Percentiles rank a stretch among this genome's conserved stretches.
phyloP scores from a whole-genome alignment of 2,329 filamentous ascomycete genomes.

The Blumeriella jaapii region DNA sequence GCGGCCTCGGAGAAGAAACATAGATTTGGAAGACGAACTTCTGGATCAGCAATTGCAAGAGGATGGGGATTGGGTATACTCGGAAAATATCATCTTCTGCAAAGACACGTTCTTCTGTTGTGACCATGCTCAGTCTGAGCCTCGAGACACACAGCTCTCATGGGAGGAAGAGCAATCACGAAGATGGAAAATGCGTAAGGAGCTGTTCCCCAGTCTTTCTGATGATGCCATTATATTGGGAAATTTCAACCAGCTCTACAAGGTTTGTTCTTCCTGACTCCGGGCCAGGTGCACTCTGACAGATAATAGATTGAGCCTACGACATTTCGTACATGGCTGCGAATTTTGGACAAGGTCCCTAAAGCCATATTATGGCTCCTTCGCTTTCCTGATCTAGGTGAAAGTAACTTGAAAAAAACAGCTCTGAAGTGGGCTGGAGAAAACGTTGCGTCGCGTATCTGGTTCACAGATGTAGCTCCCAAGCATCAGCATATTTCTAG shows the following conservation, averaged over 20 bases:
- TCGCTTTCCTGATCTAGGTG: slow-evolving; percentile 90
- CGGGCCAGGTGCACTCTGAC: neutral
- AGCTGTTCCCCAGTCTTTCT: slow-evolving; percentile 71
- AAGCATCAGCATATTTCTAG: slow-evolving; percentile 90
- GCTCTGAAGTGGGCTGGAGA: slow-evolving; percentile 74
- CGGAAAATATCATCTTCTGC: slow-evolving; percentile 92
- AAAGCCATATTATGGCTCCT: slow-evolving; percentile 91
- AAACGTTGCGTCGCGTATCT: slow-evolving; percentile 73
- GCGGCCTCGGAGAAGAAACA: slow-evolving; percentile 65
- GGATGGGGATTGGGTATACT: slow-evolving; percentile 80
- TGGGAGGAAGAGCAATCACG: slow-evolving; percentile 78
- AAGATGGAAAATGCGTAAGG: slow-evolving; percentile 86
- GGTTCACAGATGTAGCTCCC: slow-evolving; percentile 93
- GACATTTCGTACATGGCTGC: slow-evolving; percentile 89
- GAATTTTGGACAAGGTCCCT: slow-evolving; percentile 74
- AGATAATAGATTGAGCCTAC: slow-evolving; percentile 76
- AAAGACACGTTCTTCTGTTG: slow-evolving; percentile 97
- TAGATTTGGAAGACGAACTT: slow-evolving; percentile 58
- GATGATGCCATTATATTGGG: slow-evolving; percentile 85
- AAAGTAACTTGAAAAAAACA: slow-evolving; percentile 70
- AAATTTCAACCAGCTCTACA: slow-evolving; percentile 98
- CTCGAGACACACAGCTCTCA: slow-evolving; percentile 54
- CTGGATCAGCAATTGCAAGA: slow-evolving; percentile 51
- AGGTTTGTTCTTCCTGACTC: slow-evolving; percentile 45
- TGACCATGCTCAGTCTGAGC: slow-evolving; percentile 82